phyloP scores from a whole-genome alignment of 2,329 filamentous ascomycete genomes.

The Mariannaea sp. region DNA sequence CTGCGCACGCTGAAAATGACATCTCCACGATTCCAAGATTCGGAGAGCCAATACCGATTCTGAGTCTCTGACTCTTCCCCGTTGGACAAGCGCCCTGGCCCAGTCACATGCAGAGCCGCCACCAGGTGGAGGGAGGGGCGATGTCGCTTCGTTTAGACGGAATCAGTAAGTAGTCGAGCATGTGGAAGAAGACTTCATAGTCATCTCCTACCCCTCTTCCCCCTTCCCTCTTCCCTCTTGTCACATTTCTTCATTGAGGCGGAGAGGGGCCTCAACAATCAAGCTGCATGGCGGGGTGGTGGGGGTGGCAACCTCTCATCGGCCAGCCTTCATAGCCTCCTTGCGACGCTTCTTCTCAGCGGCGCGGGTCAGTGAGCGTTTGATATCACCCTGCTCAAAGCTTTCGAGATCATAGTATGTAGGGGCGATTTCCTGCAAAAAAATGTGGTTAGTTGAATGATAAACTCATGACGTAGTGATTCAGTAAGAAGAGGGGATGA shows the following conservation, averaged over 20 bases:
- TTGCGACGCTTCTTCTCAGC: constrained; percentile 65
- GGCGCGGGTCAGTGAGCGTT: constrained; percentile 64
- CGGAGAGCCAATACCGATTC: constrained; percentile 2
- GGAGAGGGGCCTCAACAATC: constrained; percentile 7
- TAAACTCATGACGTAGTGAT: background rate
- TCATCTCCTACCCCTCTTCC: constrained; percentile 1
- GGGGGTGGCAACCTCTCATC: constrained; percentile 40
- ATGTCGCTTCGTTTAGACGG: constrained; percentile 6
- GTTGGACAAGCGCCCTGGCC: background rate
- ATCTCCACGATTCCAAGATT: constrained; percentile 3
- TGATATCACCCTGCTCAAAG: constrained; percentile 87
- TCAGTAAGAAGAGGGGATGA: background rate
- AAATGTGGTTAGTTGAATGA: constrained; percentile 21
- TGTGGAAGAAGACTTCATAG: constrained; percentile 6
- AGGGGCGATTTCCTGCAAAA: constrained; percentile 81
- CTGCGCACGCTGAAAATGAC: constrained; percentile 9
- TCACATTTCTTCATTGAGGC: constrained; percentile 1
- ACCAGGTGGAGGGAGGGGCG: background rate
- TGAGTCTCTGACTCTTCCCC: background rate
- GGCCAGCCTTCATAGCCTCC: constrained; percentile 58
- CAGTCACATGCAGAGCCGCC: constrained; percentile 4
- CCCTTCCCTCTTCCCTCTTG: background rate
- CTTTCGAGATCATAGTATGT: constrained; percentile 85
- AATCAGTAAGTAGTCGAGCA: background rate
- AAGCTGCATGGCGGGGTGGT: constrained; percentile 10